A percentile compares a stretch with the other conserved stretches of the same genome.
phyloP scores from a whole-genome alignment of 345 rosid genomes.

The Euphorbia peplus region DNA sequence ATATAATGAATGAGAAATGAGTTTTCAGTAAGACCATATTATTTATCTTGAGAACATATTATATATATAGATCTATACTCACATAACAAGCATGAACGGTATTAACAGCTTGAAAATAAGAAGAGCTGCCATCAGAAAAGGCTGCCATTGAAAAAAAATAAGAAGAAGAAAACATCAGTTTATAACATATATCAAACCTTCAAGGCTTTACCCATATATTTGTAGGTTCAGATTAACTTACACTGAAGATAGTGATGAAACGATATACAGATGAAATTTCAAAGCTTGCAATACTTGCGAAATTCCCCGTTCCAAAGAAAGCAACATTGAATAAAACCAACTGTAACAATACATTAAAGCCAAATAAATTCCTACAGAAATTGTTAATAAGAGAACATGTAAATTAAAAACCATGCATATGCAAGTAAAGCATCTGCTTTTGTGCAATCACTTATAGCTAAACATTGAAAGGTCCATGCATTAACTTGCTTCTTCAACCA shows the following conservation, averaged over 20 bases:
- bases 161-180: conserved; percentile 20
- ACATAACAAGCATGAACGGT: conserved; percentile 97
- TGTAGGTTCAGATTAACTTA: conserved; percentile 44
- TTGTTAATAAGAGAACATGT: background rate
- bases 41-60: background rate
- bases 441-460: background rate
- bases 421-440: background rate
- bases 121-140: conserved; percentile 92
- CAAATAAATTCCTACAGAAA: background rate
- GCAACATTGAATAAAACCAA: conserved; percentile 91
- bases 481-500: background rate
- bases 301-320: conserved; percentile 96
- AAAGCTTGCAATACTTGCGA: conserved; percentile 97
- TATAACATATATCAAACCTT: background rate
- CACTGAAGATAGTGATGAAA: conserved; percentile 90
- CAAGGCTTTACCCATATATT: conserved; percentile 9
- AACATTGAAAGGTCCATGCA: background rate
- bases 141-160: conserved; percentile 51
- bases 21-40: background rate
- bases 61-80: conserved; percentile 33
- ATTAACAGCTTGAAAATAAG: conserved; percentile 92
- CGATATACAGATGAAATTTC: conserved; percentile 97
- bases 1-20: background rate
- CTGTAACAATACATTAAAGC: conserved; percentile 39
- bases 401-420: no score